Evolutionary conservation across 192 early-diverging fungal species (phyloP).

Genomic region (Linnemannia zychae): DNA sequence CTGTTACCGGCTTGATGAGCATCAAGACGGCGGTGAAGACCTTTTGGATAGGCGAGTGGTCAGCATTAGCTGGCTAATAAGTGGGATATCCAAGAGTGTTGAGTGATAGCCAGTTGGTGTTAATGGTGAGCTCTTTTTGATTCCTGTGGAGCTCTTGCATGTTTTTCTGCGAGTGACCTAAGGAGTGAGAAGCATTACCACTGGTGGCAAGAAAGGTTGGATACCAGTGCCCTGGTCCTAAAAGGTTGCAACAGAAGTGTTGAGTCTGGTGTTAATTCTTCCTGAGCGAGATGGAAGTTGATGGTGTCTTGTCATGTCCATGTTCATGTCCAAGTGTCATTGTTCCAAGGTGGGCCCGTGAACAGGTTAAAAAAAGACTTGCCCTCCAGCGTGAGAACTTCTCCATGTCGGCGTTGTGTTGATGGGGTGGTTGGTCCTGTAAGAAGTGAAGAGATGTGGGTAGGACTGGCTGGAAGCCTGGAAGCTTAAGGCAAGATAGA

Average conservation of each 20-base stretch:
- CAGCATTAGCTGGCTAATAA: constrained; percentile 62
- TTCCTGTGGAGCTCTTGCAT: background rate
- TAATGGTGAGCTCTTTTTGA: too few relatives aligned
- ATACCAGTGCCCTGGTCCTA: constrained; percentile 89
- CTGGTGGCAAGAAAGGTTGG: constrained; percentile 87
- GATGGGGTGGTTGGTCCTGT: background rate
- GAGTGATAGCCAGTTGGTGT: too few relatives aligned
- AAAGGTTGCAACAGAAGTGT: background rate
- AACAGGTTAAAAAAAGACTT: constrained; percentile 36
- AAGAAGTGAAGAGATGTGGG: background rate
- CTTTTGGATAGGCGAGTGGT: constrained; percentile 52
- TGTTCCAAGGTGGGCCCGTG: background rate
- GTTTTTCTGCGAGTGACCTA: background rate
- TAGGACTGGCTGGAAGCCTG: background rate
- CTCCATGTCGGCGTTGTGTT: constrained; percentile 71
- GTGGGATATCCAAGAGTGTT: background rate
- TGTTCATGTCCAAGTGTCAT: background rate
- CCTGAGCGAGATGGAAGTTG: background rate
- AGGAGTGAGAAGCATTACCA: constrained; percentile 60
- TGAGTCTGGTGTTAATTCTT: too few relatives aligned
- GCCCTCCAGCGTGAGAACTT: constrained; percentile 92
- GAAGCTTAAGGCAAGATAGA: too few relatives aligned
- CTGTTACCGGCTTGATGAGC: constrained; percentile 62
- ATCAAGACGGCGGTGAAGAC: constrained; percentile 47
- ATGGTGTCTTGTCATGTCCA: background rate